phyloP scores from a whole-genome alignment of 805 yeast species.

The Wickerhamomyces bisporus region DNA sequence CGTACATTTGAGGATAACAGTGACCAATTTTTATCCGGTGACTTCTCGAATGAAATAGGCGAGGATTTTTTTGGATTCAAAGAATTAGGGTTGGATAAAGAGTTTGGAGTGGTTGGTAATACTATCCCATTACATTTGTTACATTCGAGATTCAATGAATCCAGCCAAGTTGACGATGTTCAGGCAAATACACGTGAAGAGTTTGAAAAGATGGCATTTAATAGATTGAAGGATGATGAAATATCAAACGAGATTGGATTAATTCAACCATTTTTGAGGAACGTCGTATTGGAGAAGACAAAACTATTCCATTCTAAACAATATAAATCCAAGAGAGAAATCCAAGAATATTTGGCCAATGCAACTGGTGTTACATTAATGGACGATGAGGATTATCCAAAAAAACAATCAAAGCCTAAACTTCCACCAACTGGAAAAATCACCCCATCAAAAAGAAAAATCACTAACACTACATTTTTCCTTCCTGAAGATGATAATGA shows the following conservation, averaged over 20 bases:
- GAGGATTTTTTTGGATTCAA: constrained; percentile 98
- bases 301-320: constrained; percentile 37
- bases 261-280: constrained; percentile 49
- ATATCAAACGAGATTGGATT: constrained; percentile 51
- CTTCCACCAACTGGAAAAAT: constrained; percentile 91
- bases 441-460: constrained; percentile 59
- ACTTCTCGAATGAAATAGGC: constrained; percentile 87
- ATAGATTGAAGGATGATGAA: constrained; percentile 46
- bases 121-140: constrained; percentile 87
- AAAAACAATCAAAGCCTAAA: constrained; percentile 68
- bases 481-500: constrained; percentile 30
- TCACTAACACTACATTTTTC: constrained; percentile 49
- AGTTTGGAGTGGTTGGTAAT: constrained; percentile 76
- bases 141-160: constrained; percentile 66
- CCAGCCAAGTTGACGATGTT: constrained; percentile 38
- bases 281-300: constrained; percentile 36
- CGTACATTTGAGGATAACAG: constrained; percentile 81
- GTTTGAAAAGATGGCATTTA: constrained; percentile 49
- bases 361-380: constrained; percentile 44
- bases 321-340: constrained; percentile 21
- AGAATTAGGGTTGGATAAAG: constrained; percentile 90
- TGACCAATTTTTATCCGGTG: constrained; percentile 93
- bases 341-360: constrained; percentile 24
- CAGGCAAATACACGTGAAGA: constrained; percentile 59
- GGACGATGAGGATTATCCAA: constrained; percentile 84